phyloP scores from a whole-genome alignment of 805 yeast species.

The Saturnispora bothae region DNA sequence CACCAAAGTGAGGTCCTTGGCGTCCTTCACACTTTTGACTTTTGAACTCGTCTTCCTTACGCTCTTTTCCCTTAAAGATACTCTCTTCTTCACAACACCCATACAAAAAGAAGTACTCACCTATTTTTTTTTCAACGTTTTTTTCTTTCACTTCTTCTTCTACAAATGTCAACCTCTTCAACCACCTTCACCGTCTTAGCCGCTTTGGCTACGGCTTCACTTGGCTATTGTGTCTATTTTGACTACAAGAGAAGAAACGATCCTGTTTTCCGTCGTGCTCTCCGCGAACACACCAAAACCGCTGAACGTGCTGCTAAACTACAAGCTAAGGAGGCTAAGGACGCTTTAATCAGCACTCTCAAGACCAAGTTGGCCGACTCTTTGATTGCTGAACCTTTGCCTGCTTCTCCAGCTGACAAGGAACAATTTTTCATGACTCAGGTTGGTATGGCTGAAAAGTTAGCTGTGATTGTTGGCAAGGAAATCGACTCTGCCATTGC shows the following conservation, averaged over 20 bases:
- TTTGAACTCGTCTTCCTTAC: constrained; percentile 19
- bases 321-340: constrained; percentile 46
- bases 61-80: constrained; percentile 33
- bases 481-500: constrained; percentile 78
- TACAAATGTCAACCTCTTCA: constrained; percentile 7
- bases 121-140: not conserved
- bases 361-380: constrained; percentile 54
- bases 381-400: constrained; percentile 63
- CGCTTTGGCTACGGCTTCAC: constrained; percentile 35
- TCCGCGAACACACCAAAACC: constrained; percentile 53
- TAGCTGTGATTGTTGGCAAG: constrained; percentile 52
- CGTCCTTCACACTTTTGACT: constrained; percentile 12
- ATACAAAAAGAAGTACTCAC: not conserved
- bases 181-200: constrained; percentile 14
- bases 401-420: constrained; percentile 54
- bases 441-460: constrained; percentile 78
- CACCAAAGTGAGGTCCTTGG: constrained; percentile 13
- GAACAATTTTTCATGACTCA: constrained; percentile 75
- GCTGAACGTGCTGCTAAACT: constrained; percentile 49
- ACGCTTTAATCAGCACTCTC: constrained; percentile 48
- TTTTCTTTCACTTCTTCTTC: not conserved
- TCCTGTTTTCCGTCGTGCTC: constrained; percentile 66
- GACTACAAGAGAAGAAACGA: constrained; percentile 86
- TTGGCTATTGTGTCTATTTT: constrained; percentile 78
- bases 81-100: constrained; percentile 32